Percentiles rank a stretch among this genome's conserved stretches.
These are phyloP conservation scores for Phytophthora pisi DNA, from an alignment of 352 stramenopile genomes.

Conservation along the genomic window DNA sequence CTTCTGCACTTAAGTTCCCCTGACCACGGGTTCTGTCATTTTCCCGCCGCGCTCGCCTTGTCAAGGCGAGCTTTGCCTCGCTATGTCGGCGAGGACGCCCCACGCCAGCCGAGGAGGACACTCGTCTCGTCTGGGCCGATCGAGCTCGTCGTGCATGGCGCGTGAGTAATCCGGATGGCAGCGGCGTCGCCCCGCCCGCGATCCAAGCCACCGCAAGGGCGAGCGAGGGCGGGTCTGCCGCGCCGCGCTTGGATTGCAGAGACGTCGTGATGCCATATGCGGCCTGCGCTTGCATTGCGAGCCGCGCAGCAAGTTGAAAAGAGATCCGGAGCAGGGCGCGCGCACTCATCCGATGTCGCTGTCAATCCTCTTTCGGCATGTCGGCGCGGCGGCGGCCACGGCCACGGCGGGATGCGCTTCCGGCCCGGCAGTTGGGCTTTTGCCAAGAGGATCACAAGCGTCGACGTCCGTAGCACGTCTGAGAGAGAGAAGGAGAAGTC, in stretches of 20 bases:
- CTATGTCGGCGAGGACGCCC: slow-evolving; percentile 25
- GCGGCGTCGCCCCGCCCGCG: background rate
- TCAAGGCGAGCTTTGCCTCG: slow-evolving; percentile 8
- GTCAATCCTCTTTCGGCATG: slow-evolving; percentile 1
- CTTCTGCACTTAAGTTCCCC: too few species aligned
- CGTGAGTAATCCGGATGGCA: slow-evolving; percentile 7
- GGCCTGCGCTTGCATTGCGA: slow-evolving; percentile 25
- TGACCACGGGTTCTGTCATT: too few species aligned
- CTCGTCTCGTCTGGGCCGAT: slow-evolving; percentile 28
- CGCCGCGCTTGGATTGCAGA: slow-evolving; percentile 30
- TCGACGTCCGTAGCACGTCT: slow-evolving; percentile 12
- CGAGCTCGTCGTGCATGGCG: slow-evolving; percentile 4
- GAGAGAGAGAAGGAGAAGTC: slow-evolving; percentile 5
- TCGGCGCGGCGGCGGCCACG: background rate
- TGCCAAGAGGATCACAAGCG: slow-evolving; percentile 33
- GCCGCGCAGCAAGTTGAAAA: slow-evolving; percentile 23
- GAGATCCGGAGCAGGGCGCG: slow-evolving; percentile 29
- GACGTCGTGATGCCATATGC: slow-evolving; percentile 32
- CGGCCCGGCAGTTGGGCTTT: slow-evolving; percentile 31
- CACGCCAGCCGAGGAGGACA: slow-evolving; percentile 21
- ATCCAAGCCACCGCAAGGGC: background rate
- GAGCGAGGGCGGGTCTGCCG: background rate
- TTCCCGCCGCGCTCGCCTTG: background rate
- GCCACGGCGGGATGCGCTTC: background rate
- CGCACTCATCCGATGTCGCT: slow-evolving; percentile 32